Percentiles rank a stretch among this genome's conserved stretches.
These are phyloP conservation scores for Helotiales sp. DNA, from an alignment of 2,329 filamentous ascomycete species.

Conservation along the genomic window DNA sequence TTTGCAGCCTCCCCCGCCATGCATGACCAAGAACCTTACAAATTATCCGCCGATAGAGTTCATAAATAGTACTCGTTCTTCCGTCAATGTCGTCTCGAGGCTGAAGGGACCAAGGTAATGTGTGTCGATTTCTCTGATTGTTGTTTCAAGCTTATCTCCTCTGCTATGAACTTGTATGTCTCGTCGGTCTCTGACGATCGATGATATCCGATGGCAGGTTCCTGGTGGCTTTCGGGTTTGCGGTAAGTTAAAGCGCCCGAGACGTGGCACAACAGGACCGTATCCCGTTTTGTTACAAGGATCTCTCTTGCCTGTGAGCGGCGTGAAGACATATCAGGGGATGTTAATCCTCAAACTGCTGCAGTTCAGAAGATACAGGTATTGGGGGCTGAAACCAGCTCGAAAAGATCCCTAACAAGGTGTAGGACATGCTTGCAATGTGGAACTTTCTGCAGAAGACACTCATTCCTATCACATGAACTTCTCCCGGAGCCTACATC, in stretches of 20 bases:
- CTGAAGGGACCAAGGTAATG: too few species aligned
- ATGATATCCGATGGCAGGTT: slow-evolving; percentile 2
- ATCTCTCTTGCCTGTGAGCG: not conserved
- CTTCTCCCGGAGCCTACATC: not conserved
- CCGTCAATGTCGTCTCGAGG: too few species aligned
- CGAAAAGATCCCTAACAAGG: not conserved
- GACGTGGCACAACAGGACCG: slow-evolving; percentile 5
- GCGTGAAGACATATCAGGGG: not conserved
- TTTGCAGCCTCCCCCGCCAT: slow-evolving; percentile 1
- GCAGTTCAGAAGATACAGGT: not conserved
- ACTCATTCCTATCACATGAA: not conserved
- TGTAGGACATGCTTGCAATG: not conserved
- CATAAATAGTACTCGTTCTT: slow-evolving; percentile 12
- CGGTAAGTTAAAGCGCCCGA: too few species aligned
- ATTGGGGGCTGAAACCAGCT: not conserved
- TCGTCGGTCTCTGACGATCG: not conserved
- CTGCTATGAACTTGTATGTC: not conserved
- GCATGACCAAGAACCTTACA: slow-evolving; percentile 19
- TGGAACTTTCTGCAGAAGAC: not conserved
- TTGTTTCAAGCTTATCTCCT: slow-evolving; percentile 1
- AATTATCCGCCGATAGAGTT: slow-evolving; percentile 3
- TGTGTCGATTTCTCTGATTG: not conserved
- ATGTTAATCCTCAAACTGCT: not conserved
- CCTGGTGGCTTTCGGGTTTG: not conserved
- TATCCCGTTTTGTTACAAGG: not conserved